Evolutionary conservation across 208 protist genomes (phyloP), one percentile per base, ranked within the genome.

Genomic region (Trypanosoma mega): DNA sequence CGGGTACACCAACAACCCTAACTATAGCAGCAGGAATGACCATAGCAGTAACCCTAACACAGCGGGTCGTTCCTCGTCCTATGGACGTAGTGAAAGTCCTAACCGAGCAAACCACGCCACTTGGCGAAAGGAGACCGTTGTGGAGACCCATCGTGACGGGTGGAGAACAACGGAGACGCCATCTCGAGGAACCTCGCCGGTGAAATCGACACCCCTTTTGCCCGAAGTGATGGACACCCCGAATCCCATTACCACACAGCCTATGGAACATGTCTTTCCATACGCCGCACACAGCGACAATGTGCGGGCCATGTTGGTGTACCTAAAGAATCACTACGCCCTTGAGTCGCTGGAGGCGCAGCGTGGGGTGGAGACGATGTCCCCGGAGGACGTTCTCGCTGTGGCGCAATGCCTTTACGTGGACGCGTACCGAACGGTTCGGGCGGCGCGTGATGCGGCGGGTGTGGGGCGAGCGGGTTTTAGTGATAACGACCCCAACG

Each of bases 361-460:
- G 34, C 54, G 58, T 7, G 81, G 82, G 1, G 46, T 93, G 33
- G 82, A 93, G 52, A 87, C 86, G 45, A 73, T 93, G 72, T 62
- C 68, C 2, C 79, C 82, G 5, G 80, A 83, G 30, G 86, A 93
- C 47, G 73, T 90, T 26, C 68, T 77, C 2, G 74, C 65, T 24
- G 75, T 93, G 11, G 72, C 62, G 57, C 78, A 87, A 68, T 93
- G 86, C 57, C 83, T 93, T 53, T 85, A 90, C 71, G 64, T 87
- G 18, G 85, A 92, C 52, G 46, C 81, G 9, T 82, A 92, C 62
- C 76, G 77, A 43, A 47, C 65, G 20, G 76, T 92, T 46, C 80
- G 81, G 14, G 55, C 73, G 45, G 53, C 55, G 18, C 63, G 85
- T 26, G 66, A 64, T 21, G 30, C 50, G 2, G 50, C 58, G 0